phyloP scores from a whole-genome alignment of 2,329 filamentous ascomycete genomes.

The Sporothrix euskadiensis region DNA sequence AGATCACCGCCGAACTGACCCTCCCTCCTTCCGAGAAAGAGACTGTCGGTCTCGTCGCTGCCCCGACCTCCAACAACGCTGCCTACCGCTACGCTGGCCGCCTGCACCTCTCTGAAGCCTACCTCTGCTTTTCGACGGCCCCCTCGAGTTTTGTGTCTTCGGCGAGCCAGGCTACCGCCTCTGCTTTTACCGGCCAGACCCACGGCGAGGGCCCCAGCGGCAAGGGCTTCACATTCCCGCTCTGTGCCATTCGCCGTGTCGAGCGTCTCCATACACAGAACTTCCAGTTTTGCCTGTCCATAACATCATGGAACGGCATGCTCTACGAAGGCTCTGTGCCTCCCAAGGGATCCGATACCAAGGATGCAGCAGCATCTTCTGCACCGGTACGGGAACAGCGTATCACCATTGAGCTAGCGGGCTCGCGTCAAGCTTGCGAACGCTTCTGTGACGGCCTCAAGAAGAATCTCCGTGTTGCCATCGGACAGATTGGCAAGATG shows the following conservation, averaged over 20 bases:
- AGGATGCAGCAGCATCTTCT: constrained; percentile 8
- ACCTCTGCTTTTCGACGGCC: constrained; percentile 94
- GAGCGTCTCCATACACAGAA: constrained; percentile 91
- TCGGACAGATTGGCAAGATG: constrained; percentile 84
- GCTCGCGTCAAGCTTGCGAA: constrained; percentile 85
- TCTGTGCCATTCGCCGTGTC: constrained; percentile 87
- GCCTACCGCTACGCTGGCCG: constrained; percentile 88
- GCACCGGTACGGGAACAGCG: constrained; percentile 65
- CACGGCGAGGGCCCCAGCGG: constrained; percentile 89
- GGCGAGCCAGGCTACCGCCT: constrained; percentile 76
- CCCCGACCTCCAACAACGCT: constrained; percentile 53
- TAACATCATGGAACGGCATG: constrained; percentile 90
- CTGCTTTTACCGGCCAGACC: constrained; percentile 86
- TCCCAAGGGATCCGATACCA: constrained; percentile 45
- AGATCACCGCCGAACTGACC: constrained; percentile 94
- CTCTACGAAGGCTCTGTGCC: constrained; percentile 53
- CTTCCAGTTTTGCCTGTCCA: constrained; percentile 85
- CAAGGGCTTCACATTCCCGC: constrained; percentile 91
- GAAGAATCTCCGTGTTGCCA: constrained; percentile 79
- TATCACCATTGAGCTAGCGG: constrained; percentile 87
- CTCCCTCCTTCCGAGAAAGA: constrained; percentile 57
- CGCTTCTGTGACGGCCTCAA: constrained; percentile 96
- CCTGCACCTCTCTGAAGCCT: constrained; percentile 90
- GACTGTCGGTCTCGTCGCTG: constrained; percentile 36
- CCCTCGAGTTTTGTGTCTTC: constrained; percentile 81